Base-by-base conservation (phyloP, 2,329 filamentous ascomycete species). In the Aspergillus texensis region DNA sequence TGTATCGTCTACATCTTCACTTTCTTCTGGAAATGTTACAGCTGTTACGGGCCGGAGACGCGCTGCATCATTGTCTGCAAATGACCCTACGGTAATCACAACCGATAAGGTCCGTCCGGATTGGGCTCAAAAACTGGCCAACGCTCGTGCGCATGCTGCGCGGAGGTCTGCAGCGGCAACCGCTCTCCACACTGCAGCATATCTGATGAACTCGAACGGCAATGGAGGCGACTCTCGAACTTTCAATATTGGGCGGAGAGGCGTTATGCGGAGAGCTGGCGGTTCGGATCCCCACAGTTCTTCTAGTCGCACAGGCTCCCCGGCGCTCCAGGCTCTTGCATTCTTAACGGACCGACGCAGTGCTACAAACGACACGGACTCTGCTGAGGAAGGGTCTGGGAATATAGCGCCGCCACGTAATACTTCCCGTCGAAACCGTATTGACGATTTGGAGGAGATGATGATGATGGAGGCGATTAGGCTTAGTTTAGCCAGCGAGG, bases 391-490 rank as follows among this genome's bases (percentile, higher is more conserved):
- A 54, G 71, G 69, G 9, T 58, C 73, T 10, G 70, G 70, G 1
- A 76, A 74, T 67, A 61, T 78, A 28, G 74, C 78, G 41, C 77
- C 80, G 6, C 74, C 80, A 19, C 79, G 80, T n/a, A 76, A 84
- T 9, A 85, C 83, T 68, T 86, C 85, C 41, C 80, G 89, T 64
- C 81, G 87, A 65, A 86, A 78, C 61, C 85, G 92, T 34, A 88
- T 96, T 74, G 92, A 96, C 26, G 94, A 98, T 70, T 84, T 98
- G 0, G 95, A 99, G 75, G 94, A 97, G 56, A 91, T 99, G 83
- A 99, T 99, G 95, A 93, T 98, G 83, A 93, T 95, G 84, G 95
- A 99, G 77, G 95, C 95, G 0, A 96, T 99, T 55, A 86, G 95
- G 45, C 78, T 97, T 34, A 97, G 93, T 55, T 82, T 99, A n/a